phyloP scores from a whole-genome alignment of 352 stramenopile species.

The Phytophthora nicotianae region DNA sequence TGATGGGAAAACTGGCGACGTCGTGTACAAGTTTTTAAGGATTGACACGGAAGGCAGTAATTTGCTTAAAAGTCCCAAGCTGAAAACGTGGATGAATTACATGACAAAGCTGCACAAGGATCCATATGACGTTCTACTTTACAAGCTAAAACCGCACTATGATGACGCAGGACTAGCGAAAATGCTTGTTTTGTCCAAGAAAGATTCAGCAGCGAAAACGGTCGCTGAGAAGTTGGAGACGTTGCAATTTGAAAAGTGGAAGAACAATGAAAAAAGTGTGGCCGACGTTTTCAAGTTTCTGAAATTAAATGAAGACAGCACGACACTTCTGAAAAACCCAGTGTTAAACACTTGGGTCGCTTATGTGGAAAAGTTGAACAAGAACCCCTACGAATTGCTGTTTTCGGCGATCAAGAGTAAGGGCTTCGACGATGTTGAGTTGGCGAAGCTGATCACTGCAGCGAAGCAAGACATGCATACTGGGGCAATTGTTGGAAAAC shows the following conservation, averaged over 20 bases:
- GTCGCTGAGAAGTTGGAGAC: constrained; percentile 3
- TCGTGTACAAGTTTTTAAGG: constrained; percentile 2
- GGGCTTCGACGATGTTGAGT: background rate
- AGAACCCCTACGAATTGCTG: constrained; percentile 6
- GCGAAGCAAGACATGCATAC: background rate
- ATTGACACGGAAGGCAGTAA: constrained; percentile 3
- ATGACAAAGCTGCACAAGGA: background rate
- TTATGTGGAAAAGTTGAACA: background rate
- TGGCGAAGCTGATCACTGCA: constrained; percentile 1
- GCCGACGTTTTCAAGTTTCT: constrained; percentile 6
- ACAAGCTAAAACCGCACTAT: background rate
- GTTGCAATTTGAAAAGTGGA: background rate
- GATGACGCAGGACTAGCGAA: constrained; percentile 1
- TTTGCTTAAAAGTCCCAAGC: constrained; percentile 1
- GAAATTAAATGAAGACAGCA: constrained; percentile 5
- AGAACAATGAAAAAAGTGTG: background rate
- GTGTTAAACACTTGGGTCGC: constrained; percentile 7
- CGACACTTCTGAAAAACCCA: constrained; percentile 6
- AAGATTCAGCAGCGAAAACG: background rate
- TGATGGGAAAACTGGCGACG: background rate
- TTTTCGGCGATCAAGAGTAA: constrained; percentile 1
- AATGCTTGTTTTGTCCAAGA: constrained; percentile 6
- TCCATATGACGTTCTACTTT: constrained; percentile 2
- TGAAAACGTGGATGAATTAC: constrained; percentile 3
- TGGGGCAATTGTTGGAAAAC: background rate